Base-by-base conservation (phyloP, 176 grass and related monocot genomes). In the Triticum dicoccoides region DNA sequence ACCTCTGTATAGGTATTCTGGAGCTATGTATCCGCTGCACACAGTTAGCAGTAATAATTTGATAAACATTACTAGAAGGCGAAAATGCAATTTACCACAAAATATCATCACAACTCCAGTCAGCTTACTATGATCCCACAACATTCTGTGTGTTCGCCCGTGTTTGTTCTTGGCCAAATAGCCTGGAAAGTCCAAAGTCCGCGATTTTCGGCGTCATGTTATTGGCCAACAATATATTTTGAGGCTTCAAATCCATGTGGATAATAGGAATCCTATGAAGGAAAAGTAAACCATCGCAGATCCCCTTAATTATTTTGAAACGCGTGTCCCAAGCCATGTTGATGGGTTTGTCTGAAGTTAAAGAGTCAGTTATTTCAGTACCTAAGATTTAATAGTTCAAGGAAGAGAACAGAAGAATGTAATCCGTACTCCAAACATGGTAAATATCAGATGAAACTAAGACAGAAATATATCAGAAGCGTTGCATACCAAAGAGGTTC, bases 21-120 rank as follows among this genome's bases (percentile, higher is more conserved):
- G 82, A 84, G 87, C 87, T 34, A 89, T 73, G 33, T 89, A 89
- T 80, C 87, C 87, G 0, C 67, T 84, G n/a, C 11, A 80, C 9
- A 35, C 8, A 10, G 38, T 80, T 41, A 25, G 32, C 0, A 56
- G 72, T 11, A 73, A 56, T 23, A 84, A 4, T 9, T 51, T 9
- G 15, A n/a, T 1, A 13, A 18, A 3, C 0, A 17, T 61, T 29
- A 79, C 3, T 17, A 41, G 6, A 68, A 21, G 6, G 11, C 6
- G 14, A 29, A 79, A 52, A 64, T 54, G 14, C 6, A 79, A 30
- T 63, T 38, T 2, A 79, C 20, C 5, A 80, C 23, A 69, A 1
- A 10, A 52, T 66, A 35, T 38, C 13, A 41, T 62, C 4, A 35
- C 3, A 59, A 1, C 34, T 59, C 11, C 6, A 10, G 44, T 63